Percentiles rank a stretch among this genome's conserved stretches.
Evolutionary conservation across 129 eudicot genomes (phyloP).

Genomic region (Tagetes patula): DNA sequence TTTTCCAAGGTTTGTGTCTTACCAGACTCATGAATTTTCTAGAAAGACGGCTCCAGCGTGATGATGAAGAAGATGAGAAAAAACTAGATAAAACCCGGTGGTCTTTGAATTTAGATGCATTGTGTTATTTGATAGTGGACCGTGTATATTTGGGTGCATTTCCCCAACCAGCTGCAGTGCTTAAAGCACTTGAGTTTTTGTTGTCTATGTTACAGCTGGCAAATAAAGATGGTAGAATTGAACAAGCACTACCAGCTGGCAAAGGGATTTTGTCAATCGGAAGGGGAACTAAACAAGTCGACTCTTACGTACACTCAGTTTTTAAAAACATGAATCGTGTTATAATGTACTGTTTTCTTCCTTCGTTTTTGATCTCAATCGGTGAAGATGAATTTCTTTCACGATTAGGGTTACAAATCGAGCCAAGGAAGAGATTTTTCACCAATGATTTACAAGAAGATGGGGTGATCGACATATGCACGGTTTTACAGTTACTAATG

Average conservation of each 20-base stretch:
- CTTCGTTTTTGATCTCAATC: slow-evolving; percentile 64
- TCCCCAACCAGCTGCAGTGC: slow-evolving; percentile 84
- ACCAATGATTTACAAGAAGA: slow-evolving; percentile 49
- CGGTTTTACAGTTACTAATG: slow-evolving; percentile 78
- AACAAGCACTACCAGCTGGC: slow-evolving; percentile 68
- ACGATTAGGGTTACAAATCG: slow-evolving; percentile 67
- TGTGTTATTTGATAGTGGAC: slow-evolving; percentile 85
- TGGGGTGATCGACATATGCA: slow-evolving; percentile 62
- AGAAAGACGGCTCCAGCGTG: slow-evolving; percentile 91
- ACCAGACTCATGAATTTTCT: slow-evolving; percentile 88
- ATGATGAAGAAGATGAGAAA: slow-evolving; percentile 90
- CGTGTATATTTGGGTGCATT: slow-evolving; percentile 98
- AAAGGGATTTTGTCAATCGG: slow-evolving; percentile 85
- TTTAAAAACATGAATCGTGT: slow-evolving; percentile 78
- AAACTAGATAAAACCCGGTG: slow-evolving; percentile 88
- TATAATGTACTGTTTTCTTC: slow-evolving; percentile 82
- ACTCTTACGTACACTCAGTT: slow-evolving; percentile 66
- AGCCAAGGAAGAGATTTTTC: slow-evolving; percentile 44
- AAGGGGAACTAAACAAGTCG: slow-evolving; percentile 80
- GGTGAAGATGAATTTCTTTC: slow-evolving; percentile 90
- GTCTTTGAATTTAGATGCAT: slow-evolving; percentile 82
- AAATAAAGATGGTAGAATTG: slow-evolving; percentile 92
- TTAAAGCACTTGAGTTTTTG: slow-evolving; percentile 81
- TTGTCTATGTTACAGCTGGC: slow-evolving; percentile 95
- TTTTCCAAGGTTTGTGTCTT: slow-evolving; percentile 95